Evolutionary conservation across 169 alveolate species (phyloP).

Genomic region (Plasmodium vinckei): DNA sequence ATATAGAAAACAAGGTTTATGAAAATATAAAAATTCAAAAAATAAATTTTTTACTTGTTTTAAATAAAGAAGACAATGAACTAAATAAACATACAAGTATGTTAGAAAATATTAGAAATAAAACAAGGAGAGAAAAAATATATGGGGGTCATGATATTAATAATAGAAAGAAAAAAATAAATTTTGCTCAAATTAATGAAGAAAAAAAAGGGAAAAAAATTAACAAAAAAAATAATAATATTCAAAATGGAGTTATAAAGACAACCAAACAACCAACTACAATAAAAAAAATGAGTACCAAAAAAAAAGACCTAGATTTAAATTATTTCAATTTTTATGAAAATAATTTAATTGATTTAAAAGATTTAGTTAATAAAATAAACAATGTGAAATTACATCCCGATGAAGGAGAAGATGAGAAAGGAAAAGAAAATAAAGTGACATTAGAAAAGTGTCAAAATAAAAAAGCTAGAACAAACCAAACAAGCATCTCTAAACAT

Average conservation of each 20-base stretch:
- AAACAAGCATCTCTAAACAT: neutral
- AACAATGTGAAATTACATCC: neutral
- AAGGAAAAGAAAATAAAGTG: neutral
- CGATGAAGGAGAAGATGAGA: neutral
- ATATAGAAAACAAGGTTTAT: conserved; percentile 42
- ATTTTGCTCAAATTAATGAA: neutral
- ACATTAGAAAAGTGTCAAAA: neutral
- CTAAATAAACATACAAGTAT: conserved; percentile 7
- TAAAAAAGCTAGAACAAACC: neutral
- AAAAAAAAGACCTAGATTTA: neutral
- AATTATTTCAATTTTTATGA: conserved; percentile 69
- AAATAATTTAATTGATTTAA: conserved; percentile 69
- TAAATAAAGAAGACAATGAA: conserved; percentile 38
- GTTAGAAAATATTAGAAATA: neutral
- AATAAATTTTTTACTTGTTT: conserved; percentile 36
- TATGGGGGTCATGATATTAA: neutral
- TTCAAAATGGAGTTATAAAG: neutral
- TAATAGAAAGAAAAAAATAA: neutral
- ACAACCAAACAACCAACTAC: neutral
- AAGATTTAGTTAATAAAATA: conserved; percentile 27
- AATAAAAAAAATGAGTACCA: neutral
- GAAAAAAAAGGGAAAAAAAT: neutral
- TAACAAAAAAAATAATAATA: too few species aligned
- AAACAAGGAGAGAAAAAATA: neutral
- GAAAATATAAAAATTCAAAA: conserved; percentile 49